Base-by-base conservation (phyloP, 306 rosid genomes). In the Quercus bicolor region DNA sequence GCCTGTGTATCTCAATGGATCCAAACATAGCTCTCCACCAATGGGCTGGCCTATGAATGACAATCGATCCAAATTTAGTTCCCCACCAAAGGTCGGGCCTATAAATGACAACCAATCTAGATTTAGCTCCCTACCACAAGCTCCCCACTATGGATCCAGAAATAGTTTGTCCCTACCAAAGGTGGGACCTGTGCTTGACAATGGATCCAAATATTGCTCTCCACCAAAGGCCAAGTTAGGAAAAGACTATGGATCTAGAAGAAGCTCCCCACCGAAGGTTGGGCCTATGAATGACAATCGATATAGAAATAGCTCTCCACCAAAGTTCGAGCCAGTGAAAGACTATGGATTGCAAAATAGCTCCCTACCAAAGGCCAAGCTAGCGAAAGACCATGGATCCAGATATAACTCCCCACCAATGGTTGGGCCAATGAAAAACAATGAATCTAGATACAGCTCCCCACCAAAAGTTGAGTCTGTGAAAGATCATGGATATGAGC, bases 231-330 rank as follows among this genome's bases (percentile, higher is more conserved):
- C 28, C 34, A 78, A 80, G 57, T 73, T 82, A 12, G 13, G 13
- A 43, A 43, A 43, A 43, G 64, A 56, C 61, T 56, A n/a, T n/a
- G 61, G 23, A n/a, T 56, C 0, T 10, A 19, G 10, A 21, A 20
- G 1, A 8, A 56, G 8, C 61, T 6, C 24, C 26, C 23, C 23
- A 20, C 20, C n/a, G 13, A 15, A 37, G 48, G 60, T 33, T 64
- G 81, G 80, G 43, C 80, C 84, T 14, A 54, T 60, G 62, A 82
- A 65, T 55, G 59, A 45, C 15, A 68, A 59, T 24, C 84, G 70
- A 51, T 64, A 7, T 2, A 28, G 69, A 28, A 14, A 62, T 62
- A 29, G 70, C 21, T 15, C 45, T n/a, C 70, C 70, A 15, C 9
- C 70, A 29, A 64, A 11, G 5, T 3, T 57, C 1, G 28, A 10